phyloP scores from a whole-genome alignment of 495 filamentous ascomycete genomes.

The Xanthoparmelia taractica region DNA sequence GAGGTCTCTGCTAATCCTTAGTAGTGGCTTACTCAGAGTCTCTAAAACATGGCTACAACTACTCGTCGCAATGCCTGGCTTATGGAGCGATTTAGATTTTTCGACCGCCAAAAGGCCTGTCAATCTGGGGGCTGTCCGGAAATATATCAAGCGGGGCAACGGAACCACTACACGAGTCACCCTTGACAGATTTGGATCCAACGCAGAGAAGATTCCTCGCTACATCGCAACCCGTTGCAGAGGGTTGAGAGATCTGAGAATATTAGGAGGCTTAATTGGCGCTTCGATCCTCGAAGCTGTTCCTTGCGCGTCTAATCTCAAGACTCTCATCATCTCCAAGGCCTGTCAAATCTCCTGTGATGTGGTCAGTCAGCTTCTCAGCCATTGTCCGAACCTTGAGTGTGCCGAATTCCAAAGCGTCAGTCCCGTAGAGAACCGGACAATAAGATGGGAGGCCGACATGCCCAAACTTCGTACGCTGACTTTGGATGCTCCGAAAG shows the following conservation, averaged over 20 bases:
- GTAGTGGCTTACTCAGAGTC: conserved; percentile 44
- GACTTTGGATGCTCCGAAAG: not conserved
- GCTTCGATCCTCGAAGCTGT: conserved; percentile 23
- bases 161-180: conserved; percentile 20
- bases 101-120: conserved; percentile 37
- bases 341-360: conserved; percentile 32
- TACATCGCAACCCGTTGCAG: conserved; percentile 27
- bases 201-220: not conserved
- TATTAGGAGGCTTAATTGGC: conserved; percentile 19
- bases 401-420: conserved; percentile 33
- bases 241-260: conserved; percentile 19
- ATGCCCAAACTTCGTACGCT: conserved; percentile 11
- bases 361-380: conserved; percentile 34
- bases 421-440: not conserved
- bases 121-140: conserved; percentile 33
- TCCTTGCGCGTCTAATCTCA: conserved; percentile 31
- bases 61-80: conserved; percentile 34
- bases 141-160: conserved; percentile 40
- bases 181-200: conserved; percentile 1
- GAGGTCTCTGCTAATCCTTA: not conserved
- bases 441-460: not conserved
- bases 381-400: conserved; percentile 37
- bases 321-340: conserved; percentile 35
- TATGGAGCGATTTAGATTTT: conserved; percentile 50
- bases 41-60: conserved; percentile 46